phyloP scores from a whole-genome alignment of 192 early-diverging fungal species.

The Backusella westeae region DNA sequence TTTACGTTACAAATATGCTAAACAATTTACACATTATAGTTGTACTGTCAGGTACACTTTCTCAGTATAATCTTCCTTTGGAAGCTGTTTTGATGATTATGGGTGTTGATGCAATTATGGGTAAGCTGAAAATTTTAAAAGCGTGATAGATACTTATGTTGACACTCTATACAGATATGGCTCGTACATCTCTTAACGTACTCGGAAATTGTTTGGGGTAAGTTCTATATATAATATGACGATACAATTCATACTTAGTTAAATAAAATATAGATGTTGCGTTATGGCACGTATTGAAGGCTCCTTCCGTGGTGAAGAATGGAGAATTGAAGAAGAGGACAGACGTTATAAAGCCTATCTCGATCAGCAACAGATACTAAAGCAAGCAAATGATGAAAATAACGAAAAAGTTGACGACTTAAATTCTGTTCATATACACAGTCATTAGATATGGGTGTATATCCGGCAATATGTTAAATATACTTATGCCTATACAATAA shows the following conservation, averaged over 20 bases:
- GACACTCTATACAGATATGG: constrained; percentile 56
- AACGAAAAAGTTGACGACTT: neutral
- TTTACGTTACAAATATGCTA: neutral
- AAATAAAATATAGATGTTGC: constrained; percentile 32
- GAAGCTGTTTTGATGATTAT: constrained; percentile 60
- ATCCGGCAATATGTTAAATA: neutral
- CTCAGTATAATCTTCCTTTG: constrained; percentile 51
- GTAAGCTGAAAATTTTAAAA: neutral
- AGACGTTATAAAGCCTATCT: constrained; percentile 6
- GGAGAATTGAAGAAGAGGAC: constrained; percentile 27
- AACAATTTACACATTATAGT: constrained; percentile 21
- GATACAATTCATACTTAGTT: neutral
- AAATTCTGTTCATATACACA: neutral
- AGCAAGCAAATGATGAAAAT: neutral
- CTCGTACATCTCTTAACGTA: constrained; percentile 65
- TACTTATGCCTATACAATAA: neutral
- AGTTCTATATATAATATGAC: neutral
- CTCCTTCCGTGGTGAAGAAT: constrained; percentile 52
- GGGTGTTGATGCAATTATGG: constrained; percentile 72
- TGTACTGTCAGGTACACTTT: constrained; percentile 57
- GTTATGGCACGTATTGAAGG: constrained; percentile 68
- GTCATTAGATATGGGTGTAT: neutral
- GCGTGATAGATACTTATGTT: neutral
- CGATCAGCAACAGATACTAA: neutral
- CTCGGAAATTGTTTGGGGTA: constrained; percentile 67